Conservation (phyloP, 768 basidiomycete species). For the Steccherinum ochraceum region DNA sequence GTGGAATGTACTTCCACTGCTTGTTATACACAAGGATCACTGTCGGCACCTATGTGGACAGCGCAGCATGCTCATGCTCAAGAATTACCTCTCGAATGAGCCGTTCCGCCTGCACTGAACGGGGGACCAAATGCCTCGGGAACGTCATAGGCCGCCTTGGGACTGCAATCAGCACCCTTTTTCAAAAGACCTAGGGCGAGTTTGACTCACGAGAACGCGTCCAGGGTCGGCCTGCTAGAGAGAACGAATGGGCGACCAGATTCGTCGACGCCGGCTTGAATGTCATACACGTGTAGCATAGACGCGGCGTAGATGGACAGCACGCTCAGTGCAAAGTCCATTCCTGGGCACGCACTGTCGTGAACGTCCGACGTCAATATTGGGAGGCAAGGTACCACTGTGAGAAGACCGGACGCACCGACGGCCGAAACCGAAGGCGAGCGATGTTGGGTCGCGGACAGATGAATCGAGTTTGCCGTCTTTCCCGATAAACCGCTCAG, state of each 20-base stretch:
- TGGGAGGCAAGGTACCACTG: neutral
- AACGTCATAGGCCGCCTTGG: neutral
- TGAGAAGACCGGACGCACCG: neutral
- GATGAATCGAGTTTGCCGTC: neutral
- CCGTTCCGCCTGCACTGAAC: neutral
- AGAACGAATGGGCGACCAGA: neutral
- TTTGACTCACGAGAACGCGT: neutral
- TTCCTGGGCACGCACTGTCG: neutral
- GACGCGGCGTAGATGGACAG: neutral
- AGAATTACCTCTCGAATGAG: neutral
- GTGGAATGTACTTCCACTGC: no score
- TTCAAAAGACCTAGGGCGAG: neutral
- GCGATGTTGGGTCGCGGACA: neutral
- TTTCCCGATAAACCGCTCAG: slow-evolving; percentile 16
- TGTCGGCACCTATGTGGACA: no score
- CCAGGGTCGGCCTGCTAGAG: neutral
- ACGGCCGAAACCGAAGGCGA: neutral
- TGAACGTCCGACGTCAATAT: neutral
- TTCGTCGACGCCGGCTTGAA: neutral
- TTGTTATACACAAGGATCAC: no score
- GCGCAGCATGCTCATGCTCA: no score
- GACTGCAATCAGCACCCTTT: neutral
- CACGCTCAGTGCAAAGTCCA: neutral
- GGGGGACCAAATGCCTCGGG: neutral
- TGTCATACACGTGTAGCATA: neutral